Conservation (phyloP, 2,329 filamentous ascomycete species). For the Sarocladium kiliense region DNA sequence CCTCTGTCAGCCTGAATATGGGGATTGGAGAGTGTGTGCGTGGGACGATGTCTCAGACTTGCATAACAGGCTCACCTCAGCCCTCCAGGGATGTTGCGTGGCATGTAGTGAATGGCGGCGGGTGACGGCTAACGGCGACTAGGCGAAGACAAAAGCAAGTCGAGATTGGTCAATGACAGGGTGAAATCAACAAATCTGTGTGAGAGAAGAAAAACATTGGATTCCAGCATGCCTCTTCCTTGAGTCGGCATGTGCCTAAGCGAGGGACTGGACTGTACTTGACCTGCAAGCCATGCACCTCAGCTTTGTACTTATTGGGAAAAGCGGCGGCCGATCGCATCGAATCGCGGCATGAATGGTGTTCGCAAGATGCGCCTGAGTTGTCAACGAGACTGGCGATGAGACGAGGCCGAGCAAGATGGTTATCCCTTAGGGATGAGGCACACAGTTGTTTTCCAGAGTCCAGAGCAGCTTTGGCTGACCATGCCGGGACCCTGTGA, state of each 20-base stretch:
- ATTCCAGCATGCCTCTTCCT: background rate
- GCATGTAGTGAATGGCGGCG: background rate
- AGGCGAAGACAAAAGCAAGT: background rate
- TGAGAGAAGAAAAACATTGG: background rate
- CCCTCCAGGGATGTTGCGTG: background rate
- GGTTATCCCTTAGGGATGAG: background rate
- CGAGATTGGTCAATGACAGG: background rate
- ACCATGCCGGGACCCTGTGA: no score
- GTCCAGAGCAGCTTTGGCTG: no score
- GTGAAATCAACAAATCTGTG: background rate
- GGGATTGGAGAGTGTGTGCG: background rate
- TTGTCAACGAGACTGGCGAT: background rate
- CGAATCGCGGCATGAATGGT: background rate
- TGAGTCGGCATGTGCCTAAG: background rate
- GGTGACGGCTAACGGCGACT: background rate
- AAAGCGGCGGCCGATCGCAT: slow-evolving; percentile 2
- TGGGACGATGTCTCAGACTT: background rate
- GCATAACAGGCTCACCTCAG: background rate
- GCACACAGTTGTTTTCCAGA: no score
- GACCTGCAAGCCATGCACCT: slow-evolving; percentile 6
- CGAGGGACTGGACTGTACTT: slow-evolving; percentile 1
- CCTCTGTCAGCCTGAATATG: background rate
- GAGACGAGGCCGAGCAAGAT: background rate
- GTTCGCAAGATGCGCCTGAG: slow-evolving; percentile 2
- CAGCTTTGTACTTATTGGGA: background rate